A percentile compares a stretch with the other conserved stretches of the same genome.
Conservation (phyloP, 2,329 filamentous ascomycete species). For the Immersiporthe knoxdaviesiana region DNA sequence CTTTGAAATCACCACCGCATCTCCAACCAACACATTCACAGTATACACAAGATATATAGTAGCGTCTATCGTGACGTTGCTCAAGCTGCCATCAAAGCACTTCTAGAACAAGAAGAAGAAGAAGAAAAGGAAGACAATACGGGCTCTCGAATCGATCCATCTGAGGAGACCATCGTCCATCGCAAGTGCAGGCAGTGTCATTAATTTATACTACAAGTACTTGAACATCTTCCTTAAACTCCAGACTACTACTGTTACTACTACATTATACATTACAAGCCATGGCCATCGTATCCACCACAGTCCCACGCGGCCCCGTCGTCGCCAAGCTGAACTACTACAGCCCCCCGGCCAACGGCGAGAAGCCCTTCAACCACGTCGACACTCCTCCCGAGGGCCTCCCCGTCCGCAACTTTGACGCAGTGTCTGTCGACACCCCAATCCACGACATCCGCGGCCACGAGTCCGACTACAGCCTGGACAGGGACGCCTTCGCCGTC, state of each 20-base stretch:
- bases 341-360: conserved; percentile 60
- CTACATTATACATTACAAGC: neutral
- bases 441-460: conserved; percentile 47
- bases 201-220: neutral
- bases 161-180: neutral
- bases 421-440: conserved; percentile 52
- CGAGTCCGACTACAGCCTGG: conserved; percentile 39
- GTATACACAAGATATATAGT: conserved; percentile 4
- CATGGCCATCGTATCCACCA: conserved; percentile 44
- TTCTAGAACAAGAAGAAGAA: neutral
- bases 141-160: too few species aligned
- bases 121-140: neutral
- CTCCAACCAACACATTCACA: neutral
- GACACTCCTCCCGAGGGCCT: conserved; percentile 63
- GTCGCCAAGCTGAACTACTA: conserved; percentile 69
- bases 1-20: conserved; percentile 20
- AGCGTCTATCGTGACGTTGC: neutral
- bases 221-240: neutral
- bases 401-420: conserved; percentile 67
- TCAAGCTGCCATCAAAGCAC: neutral
- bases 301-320: conserved; percentile 61
- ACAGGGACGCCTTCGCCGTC: conserved; percentile 67
- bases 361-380: conserved; percentile 68
- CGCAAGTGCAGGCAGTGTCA: neutral
- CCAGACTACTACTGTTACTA: neutral